Percentiles rank a stretch among this genome's conserved stretches.
These are phyloP conservation scores for Talinum fruticosum DNA, from an alignment of 148 eudicot genomes.

Conservation along the genomic window DNA sequence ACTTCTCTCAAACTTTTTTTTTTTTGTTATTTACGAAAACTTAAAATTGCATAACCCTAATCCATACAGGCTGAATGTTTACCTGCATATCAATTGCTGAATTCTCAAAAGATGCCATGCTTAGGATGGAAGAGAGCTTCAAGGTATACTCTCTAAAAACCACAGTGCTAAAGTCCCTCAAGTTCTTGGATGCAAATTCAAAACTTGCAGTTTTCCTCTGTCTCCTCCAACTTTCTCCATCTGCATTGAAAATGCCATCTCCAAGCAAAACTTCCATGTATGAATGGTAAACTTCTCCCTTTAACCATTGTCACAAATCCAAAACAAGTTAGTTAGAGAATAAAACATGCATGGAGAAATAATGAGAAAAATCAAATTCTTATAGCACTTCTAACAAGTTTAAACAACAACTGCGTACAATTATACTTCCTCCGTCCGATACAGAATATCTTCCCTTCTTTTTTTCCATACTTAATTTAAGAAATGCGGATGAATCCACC, in stretches of 20 bases:
- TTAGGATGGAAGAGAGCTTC: slow-evolving; percentile 62
- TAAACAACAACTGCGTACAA: too few species aligned
- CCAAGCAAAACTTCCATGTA: slow-evolving; percentile 95
- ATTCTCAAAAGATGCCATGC: slow-evolving; percentile 44
- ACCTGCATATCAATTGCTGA: slow-evolving; percentile 86
- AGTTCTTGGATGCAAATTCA: slow-evolving; percentile 95
- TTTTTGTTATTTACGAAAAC: too few species aligned
- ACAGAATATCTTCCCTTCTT: too few species aligned
- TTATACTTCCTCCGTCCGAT: too few species aligned
- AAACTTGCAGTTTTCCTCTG: slow-evolving; percentile 96
- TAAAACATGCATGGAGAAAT: neutral
- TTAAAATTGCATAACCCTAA: too few species aligned
- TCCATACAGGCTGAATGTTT: neutral
- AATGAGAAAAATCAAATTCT: neutral
- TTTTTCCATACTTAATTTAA: too few species aligned
- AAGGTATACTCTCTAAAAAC: slow-evolving; percentile 88
- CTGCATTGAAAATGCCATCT: slow-evolving; percentile 87
- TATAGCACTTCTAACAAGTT: neutral
- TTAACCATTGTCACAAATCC: slow-evolving; percentile 6
- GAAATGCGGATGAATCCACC: too few species aligned
- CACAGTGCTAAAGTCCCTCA: slow-evolving; percentile 92
- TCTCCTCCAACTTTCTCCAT: slow-evolving; percentile 94
- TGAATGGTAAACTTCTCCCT: slow-evolving; percentile 96
- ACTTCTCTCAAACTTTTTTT: too few species aligned
- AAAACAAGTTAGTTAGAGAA: neutral